Base-by-base conservation (phyloP, 1,284 basidiomycete genomes). In the Cyathus olla region DNA sequence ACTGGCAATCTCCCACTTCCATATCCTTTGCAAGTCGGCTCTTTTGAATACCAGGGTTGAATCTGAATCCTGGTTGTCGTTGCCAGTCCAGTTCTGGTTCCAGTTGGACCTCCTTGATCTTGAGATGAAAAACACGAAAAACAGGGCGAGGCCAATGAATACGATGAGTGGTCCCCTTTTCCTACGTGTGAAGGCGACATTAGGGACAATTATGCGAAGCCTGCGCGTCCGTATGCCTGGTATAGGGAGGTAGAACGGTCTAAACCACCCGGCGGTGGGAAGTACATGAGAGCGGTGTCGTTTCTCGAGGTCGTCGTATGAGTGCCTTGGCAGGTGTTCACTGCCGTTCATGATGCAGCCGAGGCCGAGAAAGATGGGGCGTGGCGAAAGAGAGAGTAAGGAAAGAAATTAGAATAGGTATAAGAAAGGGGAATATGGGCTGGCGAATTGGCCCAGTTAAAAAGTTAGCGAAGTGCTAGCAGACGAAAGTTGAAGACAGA, bases 1-100 rank as follows among this genome's bases (percentile, higher is more conserved):
- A 69, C 89, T 89, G 37, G 85, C 82, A 56, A 94, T 83, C 78
- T 94, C 92, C 92, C 92, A 94, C 61, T 88, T 83, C 92, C 91
- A 94, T 71, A 94, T 88, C 70, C 86, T 83, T 63, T 87, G 87
- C 19, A 93, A 76, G 67, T 93, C 89, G 26, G 85, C 82, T 28
- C 85, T 78, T 19, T 81, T 80, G 59, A 91, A 87, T 22, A 94
- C 88, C 21, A 90, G 80, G 8, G 91, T 92, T 11, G 88, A 80
- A 2, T n/a, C n/a, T n/a, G n/a, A n/a, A n/a, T 90, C 86, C 26
- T 73, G 73, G 26, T 76, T 75, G 56, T 85, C 46, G 46, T 81
- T 78, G 26, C 79, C 74, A 28, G 78, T 79, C 86, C 86, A 86
- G 48, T 71, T 68, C 4, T 82, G 79, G 31, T 74, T 74, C 71